Evolutionary conservation across 176 grass and related monocot genomes (phyloP), one percentile per base, ranked within the genome.

Genomic region (Saccharum spontaneum): DNA sequence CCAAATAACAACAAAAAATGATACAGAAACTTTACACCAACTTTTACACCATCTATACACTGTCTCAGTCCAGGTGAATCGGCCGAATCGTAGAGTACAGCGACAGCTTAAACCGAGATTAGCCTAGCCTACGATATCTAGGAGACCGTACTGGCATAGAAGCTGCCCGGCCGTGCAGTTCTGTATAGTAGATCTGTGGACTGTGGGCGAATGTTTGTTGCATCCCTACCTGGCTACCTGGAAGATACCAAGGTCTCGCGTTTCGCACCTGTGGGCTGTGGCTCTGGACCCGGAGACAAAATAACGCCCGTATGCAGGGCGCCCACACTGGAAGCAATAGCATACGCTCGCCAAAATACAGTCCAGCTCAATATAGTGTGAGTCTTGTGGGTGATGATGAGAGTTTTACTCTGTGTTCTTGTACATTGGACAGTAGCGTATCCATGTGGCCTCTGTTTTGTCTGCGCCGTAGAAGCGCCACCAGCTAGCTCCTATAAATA

Each of bases 21-120:
- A n/a, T n/a, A n/a, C n/a, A n/a, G n/a, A n/a, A n/a, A n/a, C n/a
- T n/a, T n/a, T n/a, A n/a, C n/a, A n/a, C n/a, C n/a, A n/a, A n/a
- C n/a, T n/a, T n/a, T n/a, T n/a, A n/a, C n/a, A n/a, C n/a, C n/a
- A n/a, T n/a, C n/a, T n/a, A n/a, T n/a, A n/a, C n/a, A n/a, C n/a
- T n/a, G n/a, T n/a, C n/a, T n/a, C n/a, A n/a, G 40, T 76, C 72
- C 72, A 67, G 72, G 73, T 52, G 59, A 66, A 62, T 36, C 69
- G 7, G 7, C 22, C 49, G 4, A 39, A 31, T 13, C 59, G 7
- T 76, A 57, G 54, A 57, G 60, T 63, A 62, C 10, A 20, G 30
- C 16, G 16, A 20, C 52, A 57, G 20, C 54, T 22, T 22, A 55
- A 55, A 57, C 20, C 3, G 54, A 57, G 5, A n/a, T 5, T 57